These are phyloP conservation scores for Penicillium daleae DNA, from an alignment of 495 filamentous ascomycete genomes.

Conservation along the genomic window DNA sequence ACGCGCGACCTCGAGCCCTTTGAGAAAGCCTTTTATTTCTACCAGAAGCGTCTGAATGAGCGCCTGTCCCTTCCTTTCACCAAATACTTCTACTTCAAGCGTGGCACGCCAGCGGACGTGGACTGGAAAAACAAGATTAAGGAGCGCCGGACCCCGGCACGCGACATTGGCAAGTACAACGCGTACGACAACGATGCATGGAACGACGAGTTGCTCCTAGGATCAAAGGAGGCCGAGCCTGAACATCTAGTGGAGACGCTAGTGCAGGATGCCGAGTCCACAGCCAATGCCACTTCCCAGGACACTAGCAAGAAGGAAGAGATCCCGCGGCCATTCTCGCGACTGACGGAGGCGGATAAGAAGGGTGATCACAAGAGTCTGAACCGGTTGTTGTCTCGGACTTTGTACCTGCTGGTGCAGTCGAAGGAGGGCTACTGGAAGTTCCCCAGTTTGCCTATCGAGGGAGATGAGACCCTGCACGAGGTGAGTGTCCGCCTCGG, in stretches of 20 bases:
- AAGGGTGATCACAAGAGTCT: constrained; percentile 73
- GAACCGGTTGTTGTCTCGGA: constrained; percentile 73
- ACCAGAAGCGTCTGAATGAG: constrained; percentile 96
- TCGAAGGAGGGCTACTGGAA: constrained; percentile 71
- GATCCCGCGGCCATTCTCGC: constrained; percentile 69
- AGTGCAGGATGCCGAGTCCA: constrained; percentile 74
- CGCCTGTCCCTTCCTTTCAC: constrained; percentile 87
- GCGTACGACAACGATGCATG: constrained; percentile 77
- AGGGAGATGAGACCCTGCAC: constrained; percentile 73
- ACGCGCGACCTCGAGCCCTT: constrained; percentile 84
- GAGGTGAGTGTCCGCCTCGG: constrained; percentile 59
- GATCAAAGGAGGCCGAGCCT: constrained; percentile 61
- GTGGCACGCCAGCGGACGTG: constrained; percentile 76
- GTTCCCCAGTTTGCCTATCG: constrained; percentile 72
- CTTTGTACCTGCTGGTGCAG: constrained; percentile 84
- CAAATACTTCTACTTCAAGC: constrained; percentile 94
- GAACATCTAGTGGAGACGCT: constrained; percentile 66
- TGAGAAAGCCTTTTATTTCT: constrained; percentile 91
- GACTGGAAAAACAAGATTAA: constrained; percentile 90
- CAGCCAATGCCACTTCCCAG: constrained; percentile 64
- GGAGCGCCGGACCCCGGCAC: constrained; percentile 72
- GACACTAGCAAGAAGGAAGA: constrained; percentile 65
- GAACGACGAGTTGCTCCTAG: constrained; percentile 91
- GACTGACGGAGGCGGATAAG: constrained; percentile 80
- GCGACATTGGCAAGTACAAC: constrained; percentile 86